Evolutionary conservation across 345 rosid species (phyloP), one percentile per base, ranked within the genome.

Genomic region (Moricandia moricandioides): DNA sequence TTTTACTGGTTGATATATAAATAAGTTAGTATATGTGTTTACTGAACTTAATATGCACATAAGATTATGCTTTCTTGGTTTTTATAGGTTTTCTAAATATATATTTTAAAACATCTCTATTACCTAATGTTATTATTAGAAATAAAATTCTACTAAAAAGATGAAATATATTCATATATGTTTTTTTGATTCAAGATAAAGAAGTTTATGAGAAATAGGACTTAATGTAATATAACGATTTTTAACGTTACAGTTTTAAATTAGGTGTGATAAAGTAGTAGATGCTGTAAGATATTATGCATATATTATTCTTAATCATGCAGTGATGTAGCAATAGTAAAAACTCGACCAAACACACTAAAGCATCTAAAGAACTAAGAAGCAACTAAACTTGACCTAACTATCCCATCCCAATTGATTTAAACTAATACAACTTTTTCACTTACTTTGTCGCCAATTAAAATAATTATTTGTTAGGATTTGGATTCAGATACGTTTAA

Each of bases 311-410:
- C 58, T 17, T 17, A 60, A 72, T 39, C 67, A 71, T 47, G 61
- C 62, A 58, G 31, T 40, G 78, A 72, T 67, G 78, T 78, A 65
- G 78, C 78, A 72, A 51, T 61, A 72, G 77, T 72, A 37, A 67
- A 69, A 72, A 73, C 54, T 72, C 60, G 21, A 67, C 72, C 37
- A 78, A 65, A 33, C 73, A 67, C 54, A 61, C 70, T 39, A 5
- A 71, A 67, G 31, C 64, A 78, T 72, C 77, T 78, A 70, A 78
- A 78, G 57, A 71, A 71, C 45, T 71, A 77, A 35, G 76, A 47
- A 65, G 73, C 77, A 71, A 78, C 2, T 49, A 49, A 49, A 72
- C 43, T 60, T 78, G 81, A 78, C 81, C 81, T 78, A 78, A 78
- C 81, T 78, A 78, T 78, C 81, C 78, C 72, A 73, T 78, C 81